A percentile compares a stretch with the other conserved stretches of the same genome.
Evolutionary conservation across 352 stramenopile genomes (phyloP).

Genomic region (Globisporangium rhizosaccharum): DNA sequence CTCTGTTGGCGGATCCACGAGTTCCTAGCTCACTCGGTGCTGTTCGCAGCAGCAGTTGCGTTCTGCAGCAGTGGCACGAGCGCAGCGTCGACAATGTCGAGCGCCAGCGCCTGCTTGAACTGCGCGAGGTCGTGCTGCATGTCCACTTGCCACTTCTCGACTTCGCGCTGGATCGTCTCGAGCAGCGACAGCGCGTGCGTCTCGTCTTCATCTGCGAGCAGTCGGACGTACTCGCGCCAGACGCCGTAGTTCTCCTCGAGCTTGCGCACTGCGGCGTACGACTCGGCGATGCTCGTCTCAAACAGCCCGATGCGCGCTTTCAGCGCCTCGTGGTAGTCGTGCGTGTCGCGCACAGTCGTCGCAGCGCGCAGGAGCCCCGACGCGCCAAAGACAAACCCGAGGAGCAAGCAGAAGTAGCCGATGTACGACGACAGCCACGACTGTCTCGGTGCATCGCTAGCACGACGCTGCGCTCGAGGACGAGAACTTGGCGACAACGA

Average conservation of each 20-base stretch:
- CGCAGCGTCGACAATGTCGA: slow-evolving; percentile 44
- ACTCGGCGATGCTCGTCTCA: slow-evolving; percentile 60
- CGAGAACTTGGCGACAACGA: neutral
- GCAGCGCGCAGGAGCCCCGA: slow-evolving; percentile 44
- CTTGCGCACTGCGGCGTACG: slow-evolving; percentile 52
- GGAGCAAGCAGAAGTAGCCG: slow-evolving; percentile 28
- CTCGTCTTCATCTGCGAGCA: slow-evolving; percentile 67
- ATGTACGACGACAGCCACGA: slow-evolving; percentile 22
- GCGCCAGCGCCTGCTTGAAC: slow-evolving; percentile 51
- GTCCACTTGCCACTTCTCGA: slow-evolving; percentile 67
- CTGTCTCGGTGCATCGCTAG: slow-evolving; percentile 1
- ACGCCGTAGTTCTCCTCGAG: slow-evolving; percentile 64
- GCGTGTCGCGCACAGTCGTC: slow-evolving; percentile 45
- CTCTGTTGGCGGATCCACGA: neutral
- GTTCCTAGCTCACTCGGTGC: neutral
- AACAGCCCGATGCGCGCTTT: slow-evolving; percentile 51
- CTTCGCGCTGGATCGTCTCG: slow-evolving; percentile 58
- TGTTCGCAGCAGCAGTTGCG: neutral
- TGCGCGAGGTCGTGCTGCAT: slow-evolving; percentile 65
- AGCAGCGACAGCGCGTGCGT: slow-evolving; percentile 49
- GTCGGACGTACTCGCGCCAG: slow-evolving; percentile 71
- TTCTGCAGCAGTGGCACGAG: slow-evolving; percentile 30
- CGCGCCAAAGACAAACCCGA: slow-evolving; percentile 44
- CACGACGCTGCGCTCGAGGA: neutral
- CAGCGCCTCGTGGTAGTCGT: slow-evolving; percentile 60